Percentiles rank a stretch among this genome's conserved stretches.
Evolutionary conservation across 371 early-diverging fungal species (phyloP).

Genomic region (Rhizopus microsporus): DNA sequence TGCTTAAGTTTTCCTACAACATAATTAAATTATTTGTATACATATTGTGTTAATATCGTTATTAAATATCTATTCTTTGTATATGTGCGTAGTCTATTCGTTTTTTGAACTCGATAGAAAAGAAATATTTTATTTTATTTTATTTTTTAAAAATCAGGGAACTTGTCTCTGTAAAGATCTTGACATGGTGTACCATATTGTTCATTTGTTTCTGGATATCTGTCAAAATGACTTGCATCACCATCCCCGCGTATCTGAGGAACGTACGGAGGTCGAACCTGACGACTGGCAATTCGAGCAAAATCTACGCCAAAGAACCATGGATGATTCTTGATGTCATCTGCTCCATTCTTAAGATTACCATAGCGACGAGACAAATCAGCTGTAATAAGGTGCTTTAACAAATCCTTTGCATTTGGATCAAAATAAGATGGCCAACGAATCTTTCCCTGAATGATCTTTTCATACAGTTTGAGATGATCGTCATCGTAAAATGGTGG

Average conservation of each 20-base stretch:
- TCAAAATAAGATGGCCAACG: constrained; percentile 94
- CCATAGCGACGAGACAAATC: constrained; percentile 92
- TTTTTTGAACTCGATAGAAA: not conserved
- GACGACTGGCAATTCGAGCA: constrained; percentile 71
- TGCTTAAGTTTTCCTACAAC: not conserved
- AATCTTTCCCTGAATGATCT: constrained; percentile 86
- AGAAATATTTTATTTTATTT: constrained; percentile 2
- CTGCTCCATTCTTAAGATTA: constrained; percentile 86
- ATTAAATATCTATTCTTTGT: not conserved
- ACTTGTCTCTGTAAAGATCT: constrained; percentile 23
- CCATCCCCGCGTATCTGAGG: constrained; percentile 86
- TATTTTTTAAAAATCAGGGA: constrained; percentile 28
- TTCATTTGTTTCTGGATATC: constrained; percentile 85
- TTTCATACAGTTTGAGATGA: constrained; percentile 93
- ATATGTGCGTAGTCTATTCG: too few relatives aligned
- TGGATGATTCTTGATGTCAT: constrained; percentile 91
- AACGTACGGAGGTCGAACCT: constrained; percentile 89
- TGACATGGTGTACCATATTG: constrained; percentile 46
- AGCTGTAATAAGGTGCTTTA: constrained; percentile 83
- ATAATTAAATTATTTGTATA: too few relatives aligned
- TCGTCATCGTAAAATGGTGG: constrained; percentile 96
- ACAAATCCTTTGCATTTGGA: constrained; percentile 86
- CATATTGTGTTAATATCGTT: not conserved
- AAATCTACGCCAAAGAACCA: constrained; percentile 98
- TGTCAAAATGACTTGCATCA: constrained; percentile 95